Base-by-base conservation (phyloP, 1,284 basidiomycete species). In the Boletellus sp. region DNA sequence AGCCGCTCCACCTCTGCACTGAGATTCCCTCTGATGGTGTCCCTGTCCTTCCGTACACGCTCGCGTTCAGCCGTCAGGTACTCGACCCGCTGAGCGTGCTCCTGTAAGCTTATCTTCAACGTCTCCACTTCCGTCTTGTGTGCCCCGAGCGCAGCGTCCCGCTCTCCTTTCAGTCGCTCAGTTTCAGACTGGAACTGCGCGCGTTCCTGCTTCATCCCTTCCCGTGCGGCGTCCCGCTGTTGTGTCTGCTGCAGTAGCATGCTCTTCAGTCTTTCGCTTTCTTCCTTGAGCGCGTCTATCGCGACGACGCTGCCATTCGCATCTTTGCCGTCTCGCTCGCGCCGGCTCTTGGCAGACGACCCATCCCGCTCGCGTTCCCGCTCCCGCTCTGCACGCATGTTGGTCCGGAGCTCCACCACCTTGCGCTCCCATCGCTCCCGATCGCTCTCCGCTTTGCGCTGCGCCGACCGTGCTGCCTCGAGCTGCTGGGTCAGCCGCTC, bases 31-130 rank as follows among this genome's bases (percentile, higher is more conserved):
- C 35, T 49, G 19, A 51, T 6, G 8, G 47, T 36, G 5, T 65
- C 65, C 32, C 44, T 57, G 1, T 66, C 65, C 33, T 45, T 68
- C 22, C 58, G 53, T 25, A 50, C 2, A 8, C 58, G 53, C 3
- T 66, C 64, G 37, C 63, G 58, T 6, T 64, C 65, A 6, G 22
- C 17, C 1, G 53, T 37, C 17, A 66, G 33, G 21, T 48, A 19
- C 7, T 66, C 60, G 1, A 66, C 8, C 32, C 50, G 55, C 25
- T 33, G 41, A 4, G 7, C 37, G 9, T 61, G 52, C 10, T 61
- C 58, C 38, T 68, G 63, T 16, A 58, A 30, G 21, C 21, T 52
- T 21, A 20, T 13, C 34, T 41, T 50, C 32, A 50, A 16, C 26
- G 37, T n/a, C 30, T 54, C 60, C 8, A 21, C 25, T 38, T 67